Percentiles rank a stretch among this genome's conserved stretches.
Evolutionary conservation across 306 rosid genomes (phyloP).

Genomic region (Arachis stenosperma): DNA sequence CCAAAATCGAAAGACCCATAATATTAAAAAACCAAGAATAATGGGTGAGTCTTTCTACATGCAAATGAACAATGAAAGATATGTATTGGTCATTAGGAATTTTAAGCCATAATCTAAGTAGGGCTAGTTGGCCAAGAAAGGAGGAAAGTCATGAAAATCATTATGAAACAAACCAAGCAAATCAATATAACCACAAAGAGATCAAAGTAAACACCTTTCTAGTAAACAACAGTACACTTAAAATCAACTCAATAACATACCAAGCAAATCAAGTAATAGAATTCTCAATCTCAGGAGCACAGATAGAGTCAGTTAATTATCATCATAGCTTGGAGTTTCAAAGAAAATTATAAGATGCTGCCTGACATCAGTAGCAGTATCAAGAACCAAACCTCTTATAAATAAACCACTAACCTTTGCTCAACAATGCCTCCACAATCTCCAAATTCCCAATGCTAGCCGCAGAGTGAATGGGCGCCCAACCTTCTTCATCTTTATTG

Average conservation of each 20-base stretch:
- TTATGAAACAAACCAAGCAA: background rate
- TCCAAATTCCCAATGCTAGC: slow-evolving; percentile 76
- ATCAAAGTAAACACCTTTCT: background rate
- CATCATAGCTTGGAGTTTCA: slow-evolving; percentile 14
- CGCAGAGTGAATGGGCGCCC: slow-evolving; percentile 95
- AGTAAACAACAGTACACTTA: background rate
- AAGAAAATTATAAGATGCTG: background rate
- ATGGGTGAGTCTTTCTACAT: slow-evolving; percentile 1
- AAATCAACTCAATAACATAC: slow-evolving; percentile 18
- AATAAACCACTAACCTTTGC: slow-evolving; percentile 48
- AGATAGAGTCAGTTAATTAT: background rate
- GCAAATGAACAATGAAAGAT: slow-evolving; percentile 14
- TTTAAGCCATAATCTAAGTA: background rate
- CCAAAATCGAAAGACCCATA: slow-evolving; percentile 29
- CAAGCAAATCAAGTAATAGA: background rate
- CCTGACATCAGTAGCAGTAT: slow-evolving; percentile 11
- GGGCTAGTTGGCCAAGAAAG: background rate
- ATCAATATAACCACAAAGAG: background rate
- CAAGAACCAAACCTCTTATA: background rate
- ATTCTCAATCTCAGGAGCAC: background rate
- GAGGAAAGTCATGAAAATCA: background rate
- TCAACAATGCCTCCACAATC: slow-evolving; percentile 60
- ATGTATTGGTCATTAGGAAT: background rate
- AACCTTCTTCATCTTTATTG: slow-evolving; percentile 86
- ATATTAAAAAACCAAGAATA: slow-evolving; percentile 30